Evolutionary conservation across 768 basidiomycete species (phyloP), one percentile per base, ranked within the genome.

Genomic region (Asterophora lycoperdoides): DNA sequence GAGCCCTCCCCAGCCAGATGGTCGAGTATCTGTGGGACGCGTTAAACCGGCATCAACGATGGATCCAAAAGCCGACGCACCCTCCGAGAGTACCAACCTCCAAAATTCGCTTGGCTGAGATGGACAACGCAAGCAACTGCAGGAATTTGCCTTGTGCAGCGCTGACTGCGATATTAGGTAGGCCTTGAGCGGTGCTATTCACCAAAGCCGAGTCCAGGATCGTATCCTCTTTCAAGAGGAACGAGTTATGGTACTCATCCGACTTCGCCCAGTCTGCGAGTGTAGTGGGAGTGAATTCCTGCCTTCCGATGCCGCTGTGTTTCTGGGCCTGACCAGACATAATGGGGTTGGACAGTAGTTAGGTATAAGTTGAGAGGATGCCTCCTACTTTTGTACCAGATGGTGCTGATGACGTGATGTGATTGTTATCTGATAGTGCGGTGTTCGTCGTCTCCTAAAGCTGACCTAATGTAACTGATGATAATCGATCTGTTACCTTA

Each of bases 11-110:
- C 3, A 74, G 63, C 67, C 68, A 76, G 26, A 75, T 70, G 2
- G 72, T 71, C 1, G 72, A 75, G 53, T 75, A 71, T 4, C 71
- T 77, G 40, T 8, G 30, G 10, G 13, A 37, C 15, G 11, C 23
- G 23, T 36, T 33, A 40, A 17, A 48, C 18, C 8, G n/a, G 15
- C 7, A 7, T 17, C 6, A 1, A 28, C 4, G 19, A 17, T 35
- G 42, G 8, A 46, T 30, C 11, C 36, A 14, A 15, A 17, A 33
- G 15, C 4, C 28, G 18, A 56, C 61, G 41, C 53, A 83, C 83
- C 83, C 84, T 55, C 80, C 82, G 11, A 85, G 69, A 6, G 83
- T 84, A 0, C 83, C 84, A 41, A 87, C 75, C 57, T 85, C 83
- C 37, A 87, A 62, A 14, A 84, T 69, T 48, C 73, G 65, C 66